Evolutionary conservation across 2,329 filamentous ascomycete genomes (phyloP), one percentile per base, ranked within the genome.

Genomic region (Penicillium sp.): DNA sequence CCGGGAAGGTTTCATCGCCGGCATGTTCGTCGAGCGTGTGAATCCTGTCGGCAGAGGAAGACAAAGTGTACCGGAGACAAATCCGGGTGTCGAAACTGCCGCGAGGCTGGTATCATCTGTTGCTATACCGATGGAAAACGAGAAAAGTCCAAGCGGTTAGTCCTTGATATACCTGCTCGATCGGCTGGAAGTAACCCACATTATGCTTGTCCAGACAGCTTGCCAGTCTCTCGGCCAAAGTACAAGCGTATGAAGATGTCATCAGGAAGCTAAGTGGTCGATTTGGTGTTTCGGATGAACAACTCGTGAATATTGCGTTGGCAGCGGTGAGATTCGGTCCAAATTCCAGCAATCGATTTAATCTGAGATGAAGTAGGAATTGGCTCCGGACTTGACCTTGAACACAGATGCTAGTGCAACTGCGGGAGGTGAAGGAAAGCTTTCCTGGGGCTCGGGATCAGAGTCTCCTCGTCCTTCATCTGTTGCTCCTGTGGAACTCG

Each of bases 21-120:
- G 14, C 60, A 64, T 39, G 60, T 62, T 20, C 59, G 57, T 29
- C 60, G 60, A 38, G 67, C 68, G 12, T 71, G 68, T 39, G 67
- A 70, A 39, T 62, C 62, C n/a, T 70, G 68, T 43, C 59, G 67
- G 14, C 59, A 64, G 39, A 59, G 65, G 29, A 70, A 70, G 48
- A 69, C 64, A 23, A 70, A 69, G 48, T 70, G 68, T 41, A 66
- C 64, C 16, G 68, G 68, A 12, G 67, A 70, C 37, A 61, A 64
- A 36, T 65, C 66, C 18, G 59, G 61, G 3, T 71, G 68, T 29
- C 55, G 61, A 29, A 68, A 69, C 37, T 71, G 68, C 40, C 54
- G 60, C 30, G 66, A 69, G 34, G 61, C 62, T 31, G 63, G 62
- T n/a, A 62, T 67, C 15, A 54, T 60, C 23, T 71, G 68, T 44